These are phyloP conservation scores for Claviceps quebecensis DNA, from an alignment of 2,329 filamentous ascomycete genomes.

Conservation along the genomic window DNA sequence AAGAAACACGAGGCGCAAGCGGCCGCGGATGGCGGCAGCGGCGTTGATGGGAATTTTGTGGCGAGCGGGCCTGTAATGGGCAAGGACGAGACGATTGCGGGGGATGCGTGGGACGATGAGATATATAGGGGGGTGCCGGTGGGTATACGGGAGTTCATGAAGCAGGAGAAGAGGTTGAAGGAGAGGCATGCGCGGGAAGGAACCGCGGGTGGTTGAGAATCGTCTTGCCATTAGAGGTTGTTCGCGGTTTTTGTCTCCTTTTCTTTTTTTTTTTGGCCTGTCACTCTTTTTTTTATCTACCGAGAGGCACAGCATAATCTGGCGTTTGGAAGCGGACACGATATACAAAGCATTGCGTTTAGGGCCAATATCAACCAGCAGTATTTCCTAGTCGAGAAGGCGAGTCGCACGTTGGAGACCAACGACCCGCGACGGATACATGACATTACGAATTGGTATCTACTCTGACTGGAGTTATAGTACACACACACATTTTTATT, in stretches of 20 bases:
- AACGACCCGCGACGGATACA: no score
- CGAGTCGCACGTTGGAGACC: no score
- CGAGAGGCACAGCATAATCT: background rate
- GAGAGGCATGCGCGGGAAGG: conserved; percentile 51
- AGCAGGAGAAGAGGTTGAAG: conserved; percentile 81
- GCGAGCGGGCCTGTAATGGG: conserved; percentile 41
- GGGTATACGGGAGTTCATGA: conserved; percentile 94
- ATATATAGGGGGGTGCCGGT: conserved; percentile 74
- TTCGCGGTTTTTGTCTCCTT: background rate
- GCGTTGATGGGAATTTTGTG: conserved; percentile 49
- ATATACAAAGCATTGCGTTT: background rate
- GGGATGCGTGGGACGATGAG: conserved; percentile 47
- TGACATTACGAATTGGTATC: background rate
- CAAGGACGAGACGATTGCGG: conserved; percentile 27
- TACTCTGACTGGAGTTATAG: background rate
- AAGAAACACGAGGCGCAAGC: conserved; percentile 49
- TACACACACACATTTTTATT: background rate
- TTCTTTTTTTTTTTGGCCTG: background rate
- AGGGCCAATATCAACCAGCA: background rate
- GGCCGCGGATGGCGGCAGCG: conserved; percentile 57
- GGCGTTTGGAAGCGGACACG: background rate
- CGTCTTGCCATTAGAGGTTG: background rate
- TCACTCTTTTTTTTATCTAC: no score
- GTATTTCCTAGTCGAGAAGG: background rate
- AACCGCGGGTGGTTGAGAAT: conserved; percentile 21